Evolutionary conservation across 176 grass and related monocot species (phyloP).

Genomic region (Themeda triandra): DNA sequence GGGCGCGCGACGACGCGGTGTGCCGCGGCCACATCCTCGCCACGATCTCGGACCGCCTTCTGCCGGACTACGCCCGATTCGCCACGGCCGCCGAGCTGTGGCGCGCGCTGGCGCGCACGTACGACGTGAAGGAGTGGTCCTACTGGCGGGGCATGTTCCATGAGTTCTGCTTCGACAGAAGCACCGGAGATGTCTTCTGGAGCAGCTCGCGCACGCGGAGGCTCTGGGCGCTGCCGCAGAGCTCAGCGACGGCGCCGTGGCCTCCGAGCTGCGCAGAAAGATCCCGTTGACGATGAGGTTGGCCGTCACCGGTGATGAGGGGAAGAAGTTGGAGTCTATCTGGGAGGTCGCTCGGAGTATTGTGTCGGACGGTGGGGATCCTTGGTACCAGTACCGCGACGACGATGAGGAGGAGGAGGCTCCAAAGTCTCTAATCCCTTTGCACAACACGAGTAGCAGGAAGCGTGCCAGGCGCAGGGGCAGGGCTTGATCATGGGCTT

Average conservation of each 20-base stretch:
- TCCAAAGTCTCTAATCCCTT: too few species aligned
- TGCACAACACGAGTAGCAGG: too few species aligned
- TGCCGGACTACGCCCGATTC: constrained; percentile 23
- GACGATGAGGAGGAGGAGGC: too few species aligned
- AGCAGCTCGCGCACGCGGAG: constrained; percentile 12
- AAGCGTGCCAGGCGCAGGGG: not conserved
- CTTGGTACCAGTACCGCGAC: not conserved
- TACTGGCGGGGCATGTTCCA: too few species aligned
- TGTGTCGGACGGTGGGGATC: not conserved
- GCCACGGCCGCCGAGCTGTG: constrained; percentile 14
- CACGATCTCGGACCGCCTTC: constrained; percentile 28
- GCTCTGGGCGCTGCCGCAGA: not conserved
- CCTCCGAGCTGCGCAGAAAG: not conserved
- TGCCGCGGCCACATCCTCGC: constrained; percentile 38
- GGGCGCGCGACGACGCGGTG: constrained; percentile 31
- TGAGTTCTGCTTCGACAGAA: too few species aligned
- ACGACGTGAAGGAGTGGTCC: too few species aligned
- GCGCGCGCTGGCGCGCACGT: not conserved
- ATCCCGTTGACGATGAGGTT: not conserved
- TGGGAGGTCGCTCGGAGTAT: not conserved
- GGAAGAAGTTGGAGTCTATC: not conserved
- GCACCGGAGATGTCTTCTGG: not conserved
- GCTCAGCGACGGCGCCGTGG: not conserved
- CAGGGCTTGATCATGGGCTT: not conserved
- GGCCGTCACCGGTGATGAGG: too few species aligned